These are phyloP conservation scores for Rhizophagus clarus DNA, from an alignment of 192 early-diverging fungal genomes.

Conservation along the genomic window DNA sequence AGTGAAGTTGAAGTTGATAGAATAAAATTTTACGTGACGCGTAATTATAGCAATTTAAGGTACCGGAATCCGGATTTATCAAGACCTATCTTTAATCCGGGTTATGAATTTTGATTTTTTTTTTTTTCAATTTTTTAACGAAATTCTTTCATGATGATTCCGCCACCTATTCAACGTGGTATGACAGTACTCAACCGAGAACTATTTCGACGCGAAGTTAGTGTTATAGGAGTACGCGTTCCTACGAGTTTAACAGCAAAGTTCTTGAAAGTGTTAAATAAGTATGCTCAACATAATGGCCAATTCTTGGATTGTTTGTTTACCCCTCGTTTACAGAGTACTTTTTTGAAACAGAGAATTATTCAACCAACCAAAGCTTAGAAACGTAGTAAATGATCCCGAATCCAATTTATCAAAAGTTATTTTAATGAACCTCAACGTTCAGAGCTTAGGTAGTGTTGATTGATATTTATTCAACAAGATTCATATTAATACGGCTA, in stretches of 20 bases:
- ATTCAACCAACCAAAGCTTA: slow-evolving; percentile 63
- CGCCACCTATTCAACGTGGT: slow-evolving; percentile 65
- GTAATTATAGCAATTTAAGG: no score
- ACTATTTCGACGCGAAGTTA: slow-evolving; percentile 57
- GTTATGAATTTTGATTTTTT: no score
- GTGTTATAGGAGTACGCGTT: slow-evolving; percentile 66
- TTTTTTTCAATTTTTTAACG: no score
- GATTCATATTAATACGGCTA: background rate
- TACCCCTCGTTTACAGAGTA: background rate
- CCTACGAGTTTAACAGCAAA: slow-evolving; percentile 50
- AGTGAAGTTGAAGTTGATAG: no score
- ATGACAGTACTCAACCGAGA: slow-evolving; percentile 64
- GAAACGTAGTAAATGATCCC: slow-evolving; percentile 64
- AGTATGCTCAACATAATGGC: slow-evolving; percentile 31
- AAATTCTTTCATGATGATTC: slow-evolving; percentile 21
- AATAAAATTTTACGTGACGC: no score
- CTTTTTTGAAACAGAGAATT: slow-evolving; percentile 49
- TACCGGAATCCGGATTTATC: no score
- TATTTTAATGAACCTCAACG: slow-evolving; percentile 49
- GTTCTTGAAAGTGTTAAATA: slow-evolving; percentile 41
- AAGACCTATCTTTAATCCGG: no score
- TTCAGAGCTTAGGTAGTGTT: slow-evolving; percentile 41
- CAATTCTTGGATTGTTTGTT: background rate
- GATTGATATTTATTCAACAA: background rate
- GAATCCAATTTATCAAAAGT: slow-evolving; percentile 52